phyloP scores from a whole-genome alignment of 2,329 filamentous ascomycete species.

The Samsoniella hepiali region DNA sequence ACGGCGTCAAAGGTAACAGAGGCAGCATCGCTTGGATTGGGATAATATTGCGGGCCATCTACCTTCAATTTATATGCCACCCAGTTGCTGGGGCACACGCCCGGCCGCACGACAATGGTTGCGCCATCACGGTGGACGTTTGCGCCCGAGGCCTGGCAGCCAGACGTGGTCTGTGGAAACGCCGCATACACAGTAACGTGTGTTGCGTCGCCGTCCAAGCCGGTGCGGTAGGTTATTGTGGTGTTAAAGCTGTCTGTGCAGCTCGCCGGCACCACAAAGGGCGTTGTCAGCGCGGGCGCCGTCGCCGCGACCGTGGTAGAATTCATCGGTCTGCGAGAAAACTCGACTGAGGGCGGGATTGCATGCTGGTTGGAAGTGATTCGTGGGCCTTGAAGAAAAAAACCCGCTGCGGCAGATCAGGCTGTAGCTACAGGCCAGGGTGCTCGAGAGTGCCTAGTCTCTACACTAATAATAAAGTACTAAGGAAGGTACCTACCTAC shows the following conservation, averaged over 20 bases:
- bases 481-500: too few species aligned
- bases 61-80: conserved; percentile 3
- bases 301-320: background rate
- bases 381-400: background rate
- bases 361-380: background rate
- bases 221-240: background rate
- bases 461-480: background rate
- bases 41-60: conserved; percentile 9
- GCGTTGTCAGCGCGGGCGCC: background rate
- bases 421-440: background rate
- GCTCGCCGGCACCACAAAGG: conserved; percentile 7
- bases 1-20: conserved; percentile 4
- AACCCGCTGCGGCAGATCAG: background rate
- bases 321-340: conserved; percentile 1
- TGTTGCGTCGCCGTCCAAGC: background rate
- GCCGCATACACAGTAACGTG: background rate
- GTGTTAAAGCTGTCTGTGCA: conserved; percentile 3
- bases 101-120: conserved; percentile 1
- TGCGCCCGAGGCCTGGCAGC: conserved; percentile 2
- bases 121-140: conserved; percentile 9
- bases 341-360: background rate
- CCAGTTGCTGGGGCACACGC: conserved; percentile 10
- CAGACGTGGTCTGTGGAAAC: background rate
- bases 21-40: background rate
- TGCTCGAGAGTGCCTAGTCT: background rate